Evolutionary conservation across 2,329 filamentous ascomycete genomes (phyloP).

Genomic region (Coniochaeta ligniaria): DNA sequence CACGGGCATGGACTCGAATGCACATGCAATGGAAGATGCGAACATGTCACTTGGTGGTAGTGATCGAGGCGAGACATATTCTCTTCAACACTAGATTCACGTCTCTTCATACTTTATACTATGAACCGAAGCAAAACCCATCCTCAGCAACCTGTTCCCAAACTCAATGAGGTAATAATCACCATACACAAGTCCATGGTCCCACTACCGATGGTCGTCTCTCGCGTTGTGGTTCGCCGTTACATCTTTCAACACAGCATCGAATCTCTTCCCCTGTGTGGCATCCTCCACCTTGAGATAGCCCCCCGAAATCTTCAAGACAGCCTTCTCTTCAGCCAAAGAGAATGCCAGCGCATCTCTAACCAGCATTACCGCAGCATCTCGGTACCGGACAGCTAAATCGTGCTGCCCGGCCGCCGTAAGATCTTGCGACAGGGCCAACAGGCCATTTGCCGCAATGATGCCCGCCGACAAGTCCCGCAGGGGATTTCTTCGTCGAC

Average conservation of each 20-base stretch:
- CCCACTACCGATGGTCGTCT: slow-evolving; percentile 15
- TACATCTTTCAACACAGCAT: slow-evolving; percentile 16
- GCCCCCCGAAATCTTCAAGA: neutral
- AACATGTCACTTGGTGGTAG: no score
- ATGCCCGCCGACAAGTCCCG: slow-evolving; percentile 24
- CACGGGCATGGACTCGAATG: no score
- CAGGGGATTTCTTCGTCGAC: slow-evolving; percentile 15
- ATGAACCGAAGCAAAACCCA: slow-evolving; percentile 16
- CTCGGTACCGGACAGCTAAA: slow-evolving; percentile 4
- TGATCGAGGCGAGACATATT: no score
- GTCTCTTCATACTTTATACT: no score
- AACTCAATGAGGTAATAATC: slow-evolving; percentile 35
- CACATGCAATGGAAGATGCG: no score
- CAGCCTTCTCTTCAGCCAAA: slow-evolving; percentile 16
- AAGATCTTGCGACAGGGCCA: slow-evolving; percentile 15
- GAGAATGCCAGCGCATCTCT: slow-evolving; percentile 12
- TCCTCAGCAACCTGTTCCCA: slow-evolving; percentile 31
- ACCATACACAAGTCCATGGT: slow-evolving; percentile 40
- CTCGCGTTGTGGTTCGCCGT: slow-evolving; percentile 26
- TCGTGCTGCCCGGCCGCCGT: slow-evolving; percentile 2
- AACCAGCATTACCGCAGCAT: slow-evolving; percentile 9
- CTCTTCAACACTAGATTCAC: no score
- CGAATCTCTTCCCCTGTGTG: neutral
- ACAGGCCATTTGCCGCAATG: slow-evolving; percentile 20
- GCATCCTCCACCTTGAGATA: neutral